Base-by-base conservation (phyloP, 352 stramenopile species). In the Blastocystis sp. region DNA sequence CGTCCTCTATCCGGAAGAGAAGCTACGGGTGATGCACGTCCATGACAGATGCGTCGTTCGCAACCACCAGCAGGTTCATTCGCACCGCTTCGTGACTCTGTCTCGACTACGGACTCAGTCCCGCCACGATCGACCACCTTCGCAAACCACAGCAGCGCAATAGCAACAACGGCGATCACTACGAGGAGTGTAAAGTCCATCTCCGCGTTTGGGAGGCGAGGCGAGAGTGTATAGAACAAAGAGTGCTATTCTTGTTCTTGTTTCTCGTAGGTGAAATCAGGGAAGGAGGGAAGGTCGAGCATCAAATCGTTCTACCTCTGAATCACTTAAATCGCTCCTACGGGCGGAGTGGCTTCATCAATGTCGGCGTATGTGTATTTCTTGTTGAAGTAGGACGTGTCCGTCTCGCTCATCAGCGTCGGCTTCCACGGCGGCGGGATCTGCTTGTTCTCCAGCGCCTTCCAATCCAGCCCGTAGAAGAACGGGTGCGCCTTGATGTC, bases 341-440 rank as follows among this genome's bases (percentile, higher is more conserved):
- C 78, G 1, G 78, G 78, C 14, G 78, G 78, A 14, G 78, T 88
- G 17, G 64, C 78, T 56, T 88, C 78, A 34, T 88, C 78, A 56
- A 88, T 79, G 62, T 88, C 78, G 10, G 78, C 78, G 66, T 88
- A 88, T 76, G 94, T 98, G 88, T 97, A 97, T 84, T 97, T 94
- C 62, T 96, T 91, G 89, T 96, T 92, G 88, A 98, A 96, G 90
- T 97, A 97, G 91, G 93, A 94, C 77, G 94, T 96, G 91, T 97
- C 94, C 65, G 94, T 93, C 10, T 88, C 78, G 56, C 48, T 79
- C 23, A 76, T 59, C n/a, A 88, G 45, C 34, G 34, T 76, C 4
- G 78, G 78, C 90, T 96, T 95, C 90, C 96, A 97, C 89, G 96
- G 93, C 0, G 94, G 94, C 74, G 93, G 90, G 62, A 96, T 90